Evolutionary conservation across 2,329 filamentous ascomycete genomes (phyloP).

Genomic region (Rachicladosporium sp.): DNA sequence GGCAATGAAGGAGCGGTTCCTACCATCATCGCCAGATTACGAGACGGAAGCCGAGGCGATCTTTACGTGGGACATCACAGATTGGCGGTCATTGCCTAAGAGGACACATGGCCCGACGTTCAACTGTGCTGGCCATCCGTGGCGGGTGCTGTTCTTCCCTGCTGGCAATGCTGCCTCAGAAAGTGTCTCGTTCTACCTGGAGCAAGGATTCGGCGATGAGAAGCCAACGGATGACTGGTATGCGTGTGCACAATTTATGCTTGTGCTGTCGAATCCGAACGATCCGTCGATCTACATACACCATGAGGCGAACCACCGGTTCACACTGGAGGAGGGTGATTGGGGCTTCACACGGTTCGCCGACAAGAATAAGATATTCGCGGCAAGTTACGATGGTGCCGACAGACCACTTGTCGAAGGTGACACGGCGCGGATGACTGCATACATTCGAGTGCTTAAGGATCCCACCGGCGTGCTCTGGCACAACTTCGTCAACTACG

Average conservation of each 20-base stretch:
- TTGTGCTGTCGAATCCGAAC: conserved; percentile 89
- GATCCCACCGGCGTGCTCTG: conserved; percentile 81
- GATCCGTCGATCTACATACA: conserved; percentile 70
- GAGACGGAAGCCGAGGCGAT: conserved; percentile 64
- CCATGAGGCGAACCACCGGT: conserved; percentile 82
- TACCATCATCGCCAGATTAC: conserved; percentile 66
- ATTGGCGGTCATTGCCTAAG: conserved; percentile 64
- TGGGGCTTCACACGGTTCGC: conserved; percentile 98
- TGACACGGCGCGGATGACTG: conserved; percentile 66
- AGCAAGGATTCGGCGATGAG: conserved; percentile 71
- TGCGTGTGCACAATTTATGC: conserved; percentile 86
- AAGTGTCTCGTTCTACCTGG: conserved; percentile 86
- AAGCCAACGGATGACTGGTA: conserved; percentile 85
- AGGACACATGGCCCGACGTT: conserved; percentile 84
- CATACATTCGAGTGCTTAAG: conserved; percentile 69
- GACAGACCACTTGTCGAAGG: conserved; percentile 64
- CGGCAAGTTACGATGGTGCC: conserved; percentile 57
- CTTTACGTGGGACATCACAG: conserved; percentile 76
- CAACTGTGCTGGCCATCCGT: conserved; percentile 74
- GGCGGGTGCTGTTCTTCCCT: conserved; percentile 92
- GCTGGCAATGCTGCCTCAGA: conserved; percentile 82
- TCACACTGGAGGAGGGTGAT: conserved; percentile 90
- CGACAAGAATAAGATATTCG: conserved; percentile 76
- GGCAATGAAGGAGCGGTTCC: conserved; percentile 69
- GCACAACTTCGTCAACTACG: conserved; percentile 89